Base-by-base conservation (phyloP, 106 monocot species). In the Agapanthus africanus region DNA sequence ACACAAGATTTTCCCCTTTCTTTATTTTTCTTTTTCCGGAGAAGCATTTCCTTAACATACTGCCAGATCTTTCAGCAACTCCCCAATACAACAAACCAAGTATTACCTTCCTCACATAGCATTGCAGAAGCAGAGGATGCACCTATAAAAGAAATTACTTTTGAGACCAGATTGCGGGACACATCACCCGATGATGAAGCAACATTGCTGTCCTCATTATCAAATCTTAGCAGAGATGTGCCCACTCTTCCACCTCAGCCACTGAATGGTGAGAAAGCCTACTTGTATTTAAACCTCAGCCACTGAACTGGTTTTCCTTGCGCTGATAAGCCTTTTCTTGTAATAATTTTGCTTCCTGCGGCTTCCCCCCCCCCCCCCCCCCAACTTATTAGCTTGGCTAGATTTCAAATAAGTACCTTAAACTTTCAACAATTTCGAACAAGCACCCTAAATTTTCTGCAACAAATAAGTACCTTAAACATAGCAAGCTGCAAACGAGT, bases 21-120 rank as follows among this genome's bases (percentile, higher is more conserved):
- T 47, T 47, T 47, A 15, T 13, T 47, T 47, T 13, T 47, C 2
- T 47, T n/a, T n/a, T n/a, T n/a, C n/a, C n/a, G n/a, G n/a, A n/a
- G n/a, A n/a, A n/a, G n/a, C n/a, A n/a, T n/a, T 47, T 79, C 79
- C 74, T 82, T 86, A 74, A 79, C 36, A 38, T 59, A 34, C 30
- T 65, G 27, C 0, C 63, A 94, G 93, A 90, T 94, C 36, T 87
- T 90, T 71, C 86, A 93, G 68, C 86, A 75, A 60, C 76, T 82
- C 28, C 30, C 78, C 15, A 70, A 71, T 68, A 80, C 67, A 62
- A 65, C 65, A 32, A 42, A 42, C 27, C 73, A 79, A 37, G 23
- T 64, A 14, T 77, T 84, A 26, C 69, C 74, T 59, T 77, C 85
- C 23, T 66, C 77, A 25, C 68, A 66, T 37, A 70, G 63, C 44